Evolutionary conservation across 371 early-diverging fungal species (phyloP).

Genomic region (Mucor irregularis): DNA sequence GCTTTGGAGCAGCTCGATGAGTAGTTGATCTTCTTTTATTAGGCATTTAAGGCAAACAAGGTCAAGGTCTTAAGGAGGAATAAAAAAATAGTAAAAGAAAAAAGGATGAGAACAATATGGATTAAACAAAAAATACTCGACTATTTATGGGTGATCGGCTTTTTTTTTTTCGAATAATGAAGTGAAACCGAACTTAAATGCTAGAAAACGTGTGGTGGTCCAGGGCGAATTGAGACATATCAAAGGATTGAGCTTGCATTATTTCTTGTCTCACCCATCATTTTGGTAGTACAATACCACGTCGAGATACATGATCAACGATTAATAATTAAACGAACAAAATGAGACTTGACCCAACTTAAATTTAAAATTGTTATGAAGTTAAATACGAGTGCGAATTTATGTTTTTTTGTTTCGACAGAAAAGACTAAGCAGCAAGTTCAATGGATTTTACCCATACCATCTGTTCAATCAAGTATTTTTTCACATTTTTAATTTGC

Average conservation of each 20-base stretch:
- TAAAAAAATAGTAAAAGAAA: slow-evolving; percentile 4
- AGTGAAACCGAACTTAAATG: slow-evolving; percentile 18
- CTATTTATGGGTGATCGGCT: neutral
- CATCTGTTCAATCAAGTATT: too few species aligned
- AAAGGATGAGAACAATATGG: neutral
- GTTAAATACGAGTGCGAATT: too few species aligned
- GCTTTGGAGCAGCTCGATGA: slow-evolving; percentile 30
- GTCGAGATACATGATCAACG: too few species aligned
- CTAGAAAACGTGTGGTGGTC: neutral
- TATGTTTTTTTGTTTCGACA: too few species aligned
- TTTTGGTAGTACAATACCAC: neutral
- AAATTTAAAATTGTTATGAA: too few species aligned
- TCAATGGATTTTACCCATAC: too few species aligned
- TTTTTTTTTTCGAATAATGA: slow-evolving; percentile 9
- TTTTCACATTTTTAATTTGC: too few species aligned
- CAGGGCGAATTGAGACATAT: slow-evolving; percentile 51
- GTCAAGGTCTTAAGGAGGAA: neutral
- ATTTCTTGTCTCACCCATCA: slow-evolving; percentile 56
- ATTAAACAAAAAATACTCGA: too few species aligned
- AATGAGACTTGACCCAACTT: too few species aligned
- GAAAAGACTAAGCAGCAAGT: too few species aligned
- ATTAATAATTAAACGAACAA: too few species aligned
- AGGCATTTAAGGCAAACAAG: slow-evolving; percentile 4
- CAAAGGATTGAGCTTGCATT: slow-evolving; percentile 79
- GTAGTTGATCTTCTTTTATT: slow-evolving; percentile 18